A percentile compares a stretch with the other conserved stretches of the same genome.
Evolutionary conservation across 2,329 filamentous ascomycete genomes (phyloP).

Genomic region (Knufia petricola): DNA sequence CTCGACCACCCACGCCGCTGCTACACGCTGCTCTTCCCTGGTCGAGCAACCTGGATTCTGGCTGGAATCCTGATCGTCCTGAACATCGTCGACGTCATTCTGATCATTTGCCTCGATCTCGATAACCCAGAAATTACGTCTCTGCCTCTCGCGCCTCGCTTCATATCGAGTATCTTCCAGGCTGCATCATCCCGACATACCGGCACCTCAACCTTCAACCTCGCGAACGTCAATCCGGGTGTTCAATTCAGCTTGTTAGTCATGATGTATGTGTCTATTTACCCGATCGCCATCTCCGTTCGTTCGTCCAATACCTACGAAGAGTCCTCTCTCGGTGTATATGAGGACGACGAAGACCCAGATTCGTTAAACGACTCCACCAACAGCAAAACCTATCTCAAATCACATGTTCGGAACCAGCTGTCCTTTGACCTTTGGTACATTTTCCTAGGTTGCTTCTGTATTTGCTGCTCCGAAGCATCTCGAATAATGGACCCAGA

Average conservation of each 20-base stretch:
- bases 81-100: constrained; percentile 55
- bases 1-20: constrained; percentile 30
- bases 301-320: constrained; percentile 90
- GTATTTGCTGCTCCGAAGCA: constrained; percentile 38
- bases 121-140: constrained; percentile 47
- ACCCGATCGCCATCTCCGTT: constrained; percentile 51
- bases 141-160: constrained; percentile 43
- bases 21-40: constrained; percentile 46
- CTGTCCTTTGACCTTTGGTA: constrained; percentile 40
- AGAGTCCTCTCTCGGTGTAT: constrained; percentile 39
- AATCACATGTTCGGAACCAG: constrained; percentile 33
- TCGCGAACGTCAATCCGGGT: constrained; percentile 46
- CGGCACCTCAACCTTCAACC: constrained; percentile 56
- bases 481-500: constrained; percentile 7
- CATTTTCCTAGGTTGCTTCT: constrained; percentile 36
- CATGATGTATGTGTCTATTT: constrained; percentile 59
- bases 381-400: neutral
- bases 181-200: constrained; percentile 56
- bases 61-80: constrained; percentile 51
- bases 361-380: constrained; percentile 22
- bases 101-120: constrained; percentile 57
- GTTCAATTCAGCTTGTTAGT: constrained; percentile 52
- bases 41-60: constrained; percentile 56
- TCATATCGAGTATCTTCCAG: constrained; percentile 55
- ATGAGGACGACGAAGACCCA: neutral